Conservation (phyloP, 495 filamentous ascomycete genomes). For the Daldinia grandis region DNA sequence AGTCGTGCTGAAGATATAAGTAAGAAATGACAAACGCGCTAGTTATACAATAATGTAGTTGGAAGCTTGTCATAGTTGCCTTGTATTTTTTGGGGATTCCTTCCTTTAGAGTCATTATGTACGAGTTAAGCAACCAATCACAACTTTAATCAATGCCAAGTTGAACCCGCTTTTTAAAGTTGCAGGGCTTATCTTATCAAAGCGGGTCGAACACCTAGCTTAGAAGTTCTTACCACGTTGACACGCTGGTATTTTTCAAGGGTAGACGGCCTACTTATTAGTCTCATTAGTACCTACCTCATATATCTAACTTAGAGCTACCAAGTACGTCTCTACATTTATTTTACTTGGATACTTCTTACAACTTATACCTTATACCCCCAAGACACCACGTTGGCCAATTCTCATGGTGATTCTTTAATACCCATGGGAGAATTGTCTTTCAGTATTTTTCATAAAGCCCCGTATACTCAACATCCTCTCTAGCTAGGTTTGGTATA, state of each 20-base stretch:
- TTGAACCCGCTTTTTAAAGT: slow-evolving; percentile 26
- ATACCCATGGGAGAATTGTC: slow-evolving; percentile 29
- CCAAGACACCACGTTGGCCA: slow-evolving; percentile 25
- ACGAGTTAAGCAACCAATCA: slow-evolving; percentile 18
- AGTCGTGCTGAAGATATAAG: background rate
- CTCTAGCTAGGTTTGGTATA: slow-evolving; percentile 2
- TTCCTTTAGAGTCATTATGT: slow-evolving; percentile 2
- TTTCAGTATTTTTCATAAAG: slow-evolving; percentile 13
- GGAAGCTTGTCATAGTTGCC: slow-evolving; percentile 1
- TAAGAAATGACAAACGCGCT: background rate
- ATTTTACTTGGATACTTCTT: slow-evolving; percentile 6
- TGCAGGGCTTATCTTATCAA: slow-evolving; percentile 39
- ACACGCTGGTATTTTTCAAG: slow-evolving; percentile 38
- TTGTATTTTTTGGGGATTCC: slow-evolving; percentile 22
- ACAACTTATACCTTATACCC: slow-evolving; percentile 1
- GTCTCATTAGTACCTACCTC: background rate
- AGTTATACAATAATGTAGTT: background rate
- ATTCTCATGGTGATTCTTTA: slow-evolving; percentile 30
- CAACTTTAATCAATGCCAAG: background rate
- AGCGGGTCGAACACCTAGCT: slow-evolving; percentile 13
- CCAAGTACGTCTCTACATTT: slow-evolving; percentile 1
- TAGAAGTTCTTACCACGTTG: slow-evolving; percentile 35
- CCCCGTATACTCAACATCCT: slow-evolving; percentile 4
- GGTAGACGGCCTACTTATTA: slow-evolving; percentile 3
- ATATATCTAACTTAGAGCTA: too few relatives aligned